phyloP scores from a whole-genome alignment of 768 basidiomycete species.

The Mycena albidolilacea region DNA sequence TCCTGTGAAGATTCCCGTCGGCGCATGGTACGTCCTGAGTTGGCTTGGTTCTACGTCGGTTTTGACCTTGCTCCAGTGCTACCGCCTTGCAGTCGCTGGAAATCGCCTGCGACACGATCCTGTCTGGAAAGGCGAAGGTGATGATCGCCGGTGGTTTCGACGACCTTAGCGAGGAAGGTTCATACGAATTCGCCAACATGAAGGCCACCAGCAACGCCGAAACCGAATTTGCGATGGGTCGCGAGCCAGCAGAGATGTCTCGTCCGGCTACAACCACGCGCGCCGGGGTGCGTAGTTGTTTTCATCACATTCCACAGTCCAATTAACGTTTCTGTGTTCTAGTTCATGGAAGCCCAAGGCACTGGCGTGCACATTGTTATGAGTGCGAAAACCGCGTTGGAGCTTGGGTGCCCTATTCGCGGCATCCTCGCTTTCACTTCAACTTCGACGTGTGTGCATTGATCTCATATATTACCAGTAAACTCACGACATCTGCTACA shows the following conservation, averaged over 20 bases:
- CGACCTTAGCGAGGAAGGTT: slow-evolving; percentile 98
- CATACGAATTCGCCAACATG: slow-evolving; percentile 99
- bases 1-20: slow-evolving; percentile 99
- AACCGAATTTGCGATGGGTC: slow-evolving; percentile 98
- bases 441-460: slow-evolving; percentile 85
- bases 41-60: neutral
- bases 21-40: slow-evolving; percentile 83
- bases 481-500: slow-evolving; percentile 49
- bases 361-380: slow-evolving; percentile 98
- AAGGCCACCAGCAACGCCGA: slow-evolving; percentile 98
- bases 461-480: neutral
- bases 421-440: slow-evolving; percentile 96
- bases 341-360: slow-evolving; percentile 98
- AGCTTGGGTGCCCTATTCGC: slow-evolving; percentile 94
- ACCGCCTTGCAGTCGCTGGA: slow-evolving; percentile 98
- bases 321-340: slow-evolving; percentile 30
- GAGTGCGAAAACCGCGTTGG: slow-evolving; percentile 96
- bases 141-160: slow-evolving; percentile 99
- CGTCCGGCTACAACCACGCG: slow-evolving; percentile 97
- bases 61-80: slow-evolving; percentile 66
- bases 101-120: slow-evolving; percentile 96
- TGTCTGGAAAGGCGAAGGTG: slow-evolving; percentile 97
- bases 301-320: slow-evolving; percentile 13
- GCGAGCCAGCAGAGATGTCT: slow-evolving; percentile 99
- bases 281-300: slow-evolving; percentile 78